Conservation (phyloP, 208 protist species). For the Spironucleus salmonicida region DNA sequence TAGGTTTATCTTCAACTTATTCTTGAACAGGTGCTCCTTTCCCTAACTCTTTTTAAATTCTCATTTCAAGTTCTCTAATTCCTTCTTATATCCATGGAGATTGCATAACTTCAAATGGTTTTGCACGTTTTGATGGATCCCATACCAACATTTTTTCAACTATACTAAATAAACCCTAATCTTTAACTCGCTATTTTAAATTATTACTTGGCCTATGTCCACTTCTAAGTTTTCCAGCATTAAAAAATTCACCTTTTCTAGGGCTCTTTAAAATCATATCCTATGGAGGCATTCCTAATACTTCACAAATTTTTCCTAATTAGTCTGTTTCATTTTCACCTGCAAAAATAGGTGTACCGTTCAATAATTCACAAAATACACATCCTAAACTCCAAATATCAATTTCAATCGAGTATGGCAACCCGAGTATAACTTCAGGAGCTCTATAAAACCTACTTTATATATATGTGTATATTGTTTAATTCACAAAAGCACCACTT, state of each 20-base stretch:
- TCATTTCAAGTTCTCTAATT: too few species aligned
- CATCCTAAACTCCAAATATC: constrained; percentile 95
- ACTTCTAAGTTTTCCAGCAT: too few species aligned
- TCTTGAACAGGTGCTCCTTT: too few species aligned
- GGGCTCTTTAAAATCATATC: constrained; percentile 49
- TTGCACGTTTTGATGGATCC: too few species aligned
- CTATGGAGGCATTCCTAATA: constrained; percentile 54
- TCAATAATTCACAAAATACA: constrained; percentile 90
- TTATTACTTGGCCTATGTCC: too few species aligned
- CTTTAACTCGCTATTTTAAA: too few species aligned
- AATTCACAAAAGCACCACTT: constrained; percentile 63
- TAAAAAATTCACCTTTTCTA: constrained; percentile 58
- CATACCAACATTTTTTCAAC: too few species aligned
- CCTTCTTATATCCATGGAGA: too few species aligned
- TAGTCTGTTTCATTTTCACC: constrained; percentile 78
- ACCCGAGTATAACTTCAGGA: constrained; percentile 78
- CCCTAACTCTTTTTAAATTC: too few species aligned
- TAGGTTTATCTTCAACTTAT: too few species aligned
- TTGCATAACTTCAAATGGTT: too few species aligned
- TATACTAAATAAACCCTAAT: too few species aligned
- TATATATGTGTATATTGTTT: constrained; percentile 71
- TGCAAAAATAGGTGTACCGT: constrained; percentile 76
- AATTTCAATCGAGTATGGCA: constrained; percentile 67
- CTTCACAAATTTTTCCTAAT: constrained; percentile 64
- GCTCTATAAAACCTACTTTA: constrained; percentile 72